Base-by-base conservation (phyloP, 2,329 filamentous ascomycete genomes). In the Penicillium sp. region DNA sequence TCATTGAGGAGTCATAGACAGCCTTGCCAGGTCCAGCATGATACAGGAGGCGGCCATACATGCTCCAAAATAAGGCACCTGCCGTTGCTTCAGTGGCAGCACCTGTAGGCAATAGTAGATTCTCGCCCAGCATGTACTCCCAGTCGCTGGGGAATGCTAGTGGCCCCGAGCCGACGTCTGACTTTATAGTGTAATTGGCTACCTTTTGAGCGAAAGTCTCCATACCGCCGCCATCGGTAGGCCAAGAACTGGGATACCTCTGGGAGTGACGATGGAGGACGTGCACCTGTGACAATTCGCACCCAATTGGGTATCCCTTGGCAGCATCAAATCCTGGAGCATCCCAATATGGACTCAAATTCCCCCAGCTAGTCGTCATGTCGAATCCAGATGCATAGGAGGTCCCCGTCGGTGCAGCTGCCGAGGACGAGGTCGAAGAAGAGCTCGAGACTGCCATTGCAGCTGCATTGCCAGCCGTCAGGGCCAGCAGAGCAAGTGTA, bases 181-280 rank as follows among this genome's bases (percentile, higher is more conserved):
- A 66, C 58, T 81, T 65, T 6, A 72, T 70, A 26, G 79, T 80
- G 68, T 79, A 83, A 59, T 83, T 83, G 24, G 67, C 63, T 1
- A 86, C 67, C 69, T 86, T 85, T 13, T 75, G 67, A 2, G 76
- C 81, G 63, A 86, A 86, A 9, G 70, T 70, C 40, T 78, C 77
- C 63, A 85, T 79, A 63, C 83, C 84, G 17, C 64, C 66, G 0
- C 82, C 84, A 66, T 86, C 84, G 60, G 83, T 78, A 26, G 73
- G 73, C 64, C 72, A 76, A 17, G 75, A 55, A 2, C 79, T 83
- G 4, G 83, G 82, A 53, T 85, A 86, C 33, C 85, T 78, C 63
- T 86, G 77, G 0, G 83, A 81, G 70, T 87, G 85, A 26, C 85
- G 79, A 68, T 86, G 84, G 7, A 87, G 77, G 3, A 80, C 75